Evolutionary conservation across 164 flowering plant genomes (phyloP).

Genomic region (Cinnamomum micranthum): DNA sequence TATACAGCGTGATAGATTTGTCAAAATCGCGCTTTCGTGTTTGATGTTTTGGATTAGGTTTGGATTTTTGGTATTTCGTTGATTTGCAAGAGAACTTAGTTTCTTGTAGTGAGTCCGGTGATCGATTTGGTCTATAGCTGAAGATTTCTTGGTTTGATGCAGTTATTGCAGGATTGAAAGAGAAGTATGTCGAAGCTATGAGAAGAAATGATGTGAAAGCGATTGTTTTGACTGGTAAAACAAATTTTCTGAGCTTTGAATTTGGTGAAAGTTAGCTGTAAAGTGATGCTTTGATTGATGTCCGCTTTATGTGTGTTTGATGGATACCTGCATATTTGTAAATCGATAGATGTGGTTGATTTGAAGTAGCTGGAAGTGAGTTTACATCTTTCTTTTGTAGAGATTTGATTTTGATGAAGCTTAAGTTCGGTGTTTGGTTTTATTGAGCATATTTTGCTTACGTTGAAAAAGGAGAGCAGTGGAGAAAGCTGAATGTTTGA

Average conservation of each 20-base stretch:
- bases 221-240: conserved; percentile 62
- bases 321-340: background rate
- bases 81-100: background rate
- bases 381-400: background rate
- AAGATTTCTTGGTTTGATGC: conserved; percentile 7
- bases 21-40: background rate
- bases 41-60: background rate
- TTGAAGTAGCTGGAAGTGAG: background rate
- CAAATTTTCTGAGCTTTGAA: background rate
- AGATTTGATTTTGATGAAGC: background rate
- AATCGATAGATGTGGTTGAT: background rate
- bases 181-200: conserved; percentile 61
- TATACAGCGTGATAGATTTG: background rate
- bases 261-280: background rate
- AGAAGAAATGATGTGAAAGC: conserved; percentile 72
- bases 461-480: background rate
- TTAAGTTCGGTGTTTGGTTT: background rate
- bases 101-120: too few relatives aligned
- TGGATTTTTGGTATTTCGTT: background rate
- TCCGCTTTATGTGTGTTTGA: background rate
- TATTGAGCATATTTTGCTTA: background rate
- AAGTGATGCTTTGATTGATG: background rate
- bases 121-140: background rate
- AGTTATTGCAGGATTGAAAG: conserved; percentile 59
- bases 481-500: background rate